Base-by-base conservation (phyloP, 768 basidiomycete genomes). In the Mycena vitilis region DNA sequence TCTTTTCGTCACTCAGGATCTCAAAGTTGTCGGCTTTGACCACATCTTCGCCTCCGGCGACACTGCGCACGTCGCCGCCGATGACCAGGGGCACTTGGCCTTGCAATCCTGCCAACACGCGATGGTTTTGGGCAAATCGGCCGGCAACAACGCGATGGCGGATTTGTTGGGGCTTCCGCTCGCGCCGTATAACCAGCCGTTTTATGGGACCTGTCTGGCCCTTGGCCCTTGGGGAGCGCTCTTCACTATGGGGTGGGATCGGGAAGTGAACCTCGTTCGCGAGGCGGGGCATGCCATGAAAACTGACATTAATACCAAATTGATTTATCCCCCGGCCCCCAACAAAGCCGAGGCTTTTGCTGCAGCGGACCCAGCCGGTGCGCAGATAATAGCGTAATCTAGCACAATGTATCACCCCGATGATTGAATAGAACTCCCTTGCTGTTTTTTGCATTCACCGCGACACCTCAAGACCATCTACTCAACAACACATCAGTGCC, bases 191-290 rank as follows among this genome's bases (percentile, higher is more conserved):
- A 63, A 70, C n/a, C 74, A 72, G 55, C 67, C 67, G 16, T 3
- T 63, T 15, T 75, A 75, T 45, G 71, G 38, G 30, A 74, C 73
- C 37, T 75, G 74, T 49, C 48, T 75, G 52, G 62, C 73, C 36
- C 61, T 75, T 15, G 74, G 74, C 9, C 64, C 67, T 6, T 75
- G 69, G 71, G 71, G 73, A 34, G 73, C 71, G 25, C 57, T 74
- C 30, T 68, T 71, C 44, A 75, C 73, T 15, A 49, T n/a, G 34
- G 73, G 74, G 7, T 75, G 73, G 73, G 74, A 75, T 40, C 60
- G 73, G 15, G 49, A 68, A 23, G 30, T 30, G 30, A 30, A 54
- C 70, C 45, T 34, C 57, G 4, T 30, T 71, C 42, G 54, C 61
- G 30, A 63, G 30, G 67, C 69, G 57, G 74, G 66, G 8, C 70